Evolutionary conservation across 164 flowering plant species (phyloP), one percentile per base, ranked within the genome.

Genomic region (Saururus chinensis): DNA sequence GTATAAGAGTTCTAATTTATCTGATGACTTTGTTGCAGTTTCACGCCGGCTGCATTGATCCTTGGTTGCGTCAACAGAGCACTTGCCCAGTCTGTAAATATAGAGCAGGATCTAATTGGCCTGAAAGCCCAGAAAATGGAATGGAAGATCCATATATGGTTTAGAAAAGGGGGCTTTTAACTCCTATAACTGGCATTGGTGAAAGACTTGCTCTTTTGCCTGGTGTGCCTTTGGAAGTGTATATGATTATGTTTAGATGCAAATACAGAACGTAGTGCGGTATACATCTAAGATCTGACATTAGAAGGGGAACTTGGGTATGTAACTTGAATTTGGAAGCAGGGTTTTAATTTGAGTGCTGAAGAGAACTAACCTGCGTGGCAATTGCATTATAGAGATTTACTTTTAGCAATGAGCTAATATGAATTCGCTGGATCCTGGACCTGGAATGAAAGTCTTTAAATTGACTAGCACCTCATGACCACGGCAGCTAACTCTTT

Each of bases 51-150:
- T 83, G 91, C 74, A 85, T 83, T 9, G 88, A 85, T 68, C 86
- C 84, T 55, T 85, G 91, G 88, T 76, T 85, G 59, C 78, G 88
- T 52, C 87, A 83, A 58, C 84, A 80, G 58, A 86, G 86, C 53
- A 81, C 86, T 5, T 85, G 91, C 67, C 91, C 88, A 0, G 81
- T 85, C 16, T 85, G 91, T 60, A 85, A 85, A 64, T 80, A 71
- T 62, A 76, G 68, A 67, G 79, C 76, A 19, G 75, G 76, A 0
- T 66, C 79, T 9, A 81, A 73, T 26, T 81, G 83, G 88, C 81
- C 69, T 51, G 88, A 77, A 56, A 65, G 66, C 56, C 71, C 73
- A 21, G 80, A 70, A 14, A 22, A 51, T 25, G 60, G 59, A 42
- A 42, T 55, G 66, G 24, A 40, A 25, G 25, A 52, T 24, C 25